Evolutionary conservation across 208 protist species (phyloP), one percentile per base, ranked within the genome.

Genomic region (Porcisia hertigi): DNA sequence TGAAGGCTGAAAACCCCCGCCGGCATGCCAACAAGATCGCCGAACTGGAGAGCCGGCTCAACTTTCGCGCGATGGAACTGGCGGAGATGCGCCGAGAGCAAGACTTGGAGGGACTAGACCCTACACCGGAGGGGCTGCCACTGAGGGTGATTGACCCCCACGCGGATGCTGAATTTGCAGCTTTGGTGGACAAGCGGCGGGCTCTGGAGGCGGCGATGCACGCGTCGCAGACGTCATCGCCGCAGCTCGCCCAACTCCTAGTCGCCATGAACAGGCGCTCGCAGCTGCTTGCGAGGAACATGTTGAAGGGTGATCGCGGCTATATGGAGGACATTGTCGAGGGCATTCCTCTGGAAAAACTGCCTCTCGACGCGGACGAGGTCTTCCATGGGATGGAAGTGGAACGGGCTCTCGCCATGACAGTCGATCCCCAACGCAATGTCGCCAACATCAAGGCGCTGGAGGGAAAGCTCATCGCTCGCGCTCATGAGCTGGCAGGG

Each of bases 401-500:
- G 20, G 76, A 86, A 78, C 87, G 90, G 30, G 83, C 87, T 25
- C 73, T 69, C 23, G 79, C 92, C n/a, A 96, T 93, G 85, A 74
- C 83, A 52, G 77, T 87, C 49, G 88, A 94, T 76, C 58, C 89
- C 3, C 75, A 80, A 55, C 77, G 77, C 41, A 89, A 93, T 69
- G 88, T 77, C 16, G 74, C 63, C 34, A 63, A 60, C 3, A 93
- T 95, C 59, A 71, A 73, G 45, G 86, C 82, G 1, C 83, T 95
- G 1, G 91, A 95, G 81, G 74, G 72, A 36, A 71, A 76, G 64
- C 76, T 94, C 41, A 82, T 87, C 78, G 86, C 88, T 45, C 89
- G 88, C 70, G 79, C 86, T 14, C 82, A 92, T 62, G 88, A 91
- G 75, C 77, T 94, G 57, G 92, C 92, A 45, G 88, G 70, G 76